These are phyloP conservation scores for Metschnikowia orientalis DNA, from an alignment of 805 yeast genomes.

Conservation along the genomic window DNA sequence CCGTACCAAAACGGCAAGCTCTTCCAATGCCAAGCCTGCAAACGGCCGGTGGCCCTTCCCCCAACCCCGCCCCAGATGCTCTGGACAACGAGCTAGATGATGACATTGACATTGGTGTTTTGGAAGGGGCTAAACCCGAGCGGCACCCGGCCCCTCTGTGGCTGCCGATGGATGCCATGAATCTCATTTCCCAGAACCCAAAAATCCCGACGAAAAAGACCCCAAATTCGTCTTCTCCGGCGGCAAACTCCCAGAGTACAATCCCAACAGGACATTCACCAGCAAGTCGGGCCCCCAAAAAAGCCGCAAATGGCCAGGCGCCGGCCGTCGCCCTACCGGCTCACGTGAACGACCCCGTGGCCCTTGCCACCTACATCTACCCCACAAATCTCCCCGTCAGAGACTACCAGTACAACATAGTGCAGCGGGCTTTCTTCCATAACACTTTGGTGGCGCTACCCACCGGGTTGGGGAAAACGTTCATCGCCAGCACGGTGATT, in stretches of 20 bases:
- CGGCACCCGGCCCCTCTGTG: not conserved
- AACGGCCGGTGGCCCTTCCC: not conserved
- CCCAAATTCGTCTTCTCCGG: conserved; percentile 1
- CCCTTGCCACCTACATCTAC: conserved; percentile 53
- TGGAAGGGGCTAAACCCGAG: conserved; percentile 1
- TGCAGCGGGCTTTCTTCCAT: conserved; percentile 61
- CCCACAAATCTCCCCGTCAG: conserved; percentile 83
- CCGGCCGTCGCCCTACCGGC: conserved; percentile 3
- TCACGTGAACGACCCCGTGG: conserved; percentile 10
- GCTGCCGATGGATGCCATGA: too few species aligned
- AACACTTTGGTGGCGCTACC: conserved; percentile 89
- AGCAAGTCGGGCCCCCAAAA: too few species aligned
- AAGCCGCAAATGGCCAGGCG: not conserved
- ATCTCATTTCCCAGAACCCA: too few species aligned
- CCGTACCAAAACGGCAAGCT: too few species aligned
- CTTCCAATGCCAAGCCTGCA: too few species aligned
- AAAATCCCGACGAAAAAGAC: not conserved
- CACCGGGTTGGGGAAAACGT: conserved; percentile 96
- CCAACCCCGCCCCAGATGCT: not conserved
- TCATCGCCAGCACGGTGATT: conserved; percentile 93
- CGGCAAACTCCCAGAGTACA: too few species aligned
- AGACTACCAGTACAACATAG: conserved; percentile 85
- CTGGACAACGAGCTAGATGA: conserved; percentile 14
- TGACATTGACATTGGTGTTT: conserved; percentile 12
- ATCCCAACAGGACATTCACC: too few species aligned